A percentile compares a stretch with the other conserved stretches of the same genome.
These are phyloP conservation scores for Salvia hispanica DNA, from an alignment of 257 asterid genomes.

Conservation along the genomic window DNA sequence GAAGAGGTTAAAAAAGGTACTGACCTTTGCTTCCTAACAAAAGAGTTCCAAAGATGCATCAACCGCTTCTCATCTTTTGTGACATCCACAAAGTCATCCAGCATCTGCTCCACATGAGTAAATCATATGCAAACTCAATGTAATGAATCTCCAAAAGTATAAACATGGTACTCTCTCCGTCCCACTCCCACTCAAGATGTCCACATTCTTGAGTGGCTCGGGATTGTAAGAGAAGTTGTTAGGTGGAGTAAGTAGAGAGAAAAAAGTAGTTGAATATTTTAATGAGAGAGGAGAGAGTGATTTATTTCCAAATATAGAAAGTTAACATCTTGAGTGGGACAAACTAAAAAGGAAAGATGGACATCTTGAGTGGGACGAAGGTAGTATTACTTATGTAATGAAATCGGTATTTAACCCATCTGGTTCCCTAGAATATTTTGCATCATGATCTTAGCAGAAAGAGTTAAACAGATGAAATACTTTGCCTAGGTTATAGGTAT, in stretches of 20 bases:
- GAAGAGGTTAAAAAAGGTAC: constrained; percentile 24
- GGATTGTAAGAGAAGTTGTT: no score
- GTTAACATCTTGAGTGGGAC: no score
- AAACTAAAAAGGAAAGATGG: no score
- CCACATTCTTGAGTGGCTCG: no score
- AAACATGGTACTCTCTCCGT: neutral
- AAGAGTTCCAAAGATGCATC: constrained; percentile 99
- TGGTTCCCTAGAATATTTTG: constrained; percentile 19
- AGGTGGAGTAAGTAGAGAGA: no score
- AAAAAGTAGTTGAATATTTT: no score
- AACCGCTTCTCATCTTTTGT: constrained; percentile 86
- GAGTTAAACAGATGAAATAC: neutral
- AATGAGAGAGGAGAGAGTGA: no score
- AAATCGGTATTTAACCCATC: constrained; percentile 12
- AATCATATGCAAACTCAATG: constrained; percentile 17
- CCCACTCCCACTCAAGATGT: no score
- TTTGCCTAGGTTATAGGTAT: neutral
- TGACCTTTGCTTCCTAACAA: constrained; percentile 93
- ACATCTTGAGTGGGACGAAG: no score
- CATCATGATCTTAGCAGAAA: constrained; percentile 20
- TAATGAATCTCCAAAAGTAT: constrained; percentile 25
- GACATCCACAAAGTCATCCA: constrained; percentile 97
- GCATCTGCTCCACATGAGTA: constrained; percentile 67
- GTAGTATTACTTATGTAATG: neutral
- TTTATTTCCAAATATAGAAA: no score